A percentile compares a stretch with the other conserved stretches of the same genome.
phyloP scores from a whole-genome alignment of 2,329 filamentous ascomycete species.

The Clarireedia homoeocarpa region DNA sequence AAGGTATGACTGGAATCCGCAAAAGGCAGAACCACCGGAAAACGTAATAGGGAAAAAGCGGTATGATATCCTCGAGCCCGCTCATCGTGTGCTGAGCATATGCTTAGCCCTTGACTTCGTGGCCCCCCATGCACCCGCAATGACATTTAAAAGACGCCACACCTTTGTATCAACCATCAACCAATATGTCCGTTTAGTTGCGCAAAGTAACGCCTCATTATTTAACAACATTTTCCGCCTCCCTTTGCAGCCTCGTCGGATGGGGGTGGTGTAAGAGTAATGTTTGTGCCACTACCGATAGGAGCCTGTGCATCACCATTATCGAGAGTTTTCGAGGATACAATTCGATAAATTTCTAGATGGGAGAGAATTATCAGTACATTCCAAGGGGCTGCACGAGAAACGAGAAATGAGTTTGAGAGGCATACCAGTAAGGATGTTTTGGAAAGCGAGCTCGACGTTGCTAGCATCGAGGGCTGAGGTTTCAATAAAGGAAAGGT shows the following conservation, averaged over 20 bases:
- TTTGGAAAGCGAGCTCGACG: conserved; percentile 98
- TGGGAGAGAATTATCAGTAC: conserved; percentile 10
- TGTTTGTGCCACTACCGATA: conserved; percentile 71
- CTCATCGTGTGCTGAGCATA: conserved; percentile 9
- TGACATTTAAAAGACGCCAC: conserved; percentile 15
- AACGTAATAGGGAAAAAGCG: conserved; percentile 11
- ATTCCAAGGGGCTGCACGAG: not conserved
- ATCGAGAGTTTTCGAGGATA: conserved; percentile 94
- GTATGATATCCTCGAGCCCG: conserved; percentile 9
- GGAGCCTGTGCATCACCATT: conserved; percentile 77
- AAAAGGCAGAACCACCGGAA: conserved; percentile 14
- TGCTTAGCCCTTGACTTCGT: conserved; percentile 11
- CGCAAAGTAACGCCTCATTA: conserved; percentile 9
- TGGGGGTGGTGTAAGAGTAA: conserved; percentile 79
- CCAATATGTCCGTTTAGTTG: conserved; percentile 12
- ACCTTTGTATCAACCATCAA: conserved; percentile 21
- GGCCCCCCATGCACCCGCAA: conserved; percentile 15
- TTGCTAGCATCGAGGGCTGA: conserved; percentile 98
- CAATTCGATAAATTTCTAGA: conserved; percentile 97
- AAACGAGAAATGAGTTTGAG: not conserved
- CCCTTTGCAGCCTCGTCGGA: conserved; percentile 69
- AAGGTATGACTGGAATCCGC: conserved; percentile 18
- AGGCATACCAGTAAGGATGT: conserved; percentile 85
- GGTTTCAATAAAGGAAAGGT: conserved; percentile 98
- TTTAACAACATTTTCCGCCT: conserved; percentile 69